Percentiles rank a stretch among this genome's conserved stretches.
Evolutionary conservation across 2,329 filamentous ascomycete genomes (phyloP).

Genomic region (Colletotrichum higginsianum): DNA sequence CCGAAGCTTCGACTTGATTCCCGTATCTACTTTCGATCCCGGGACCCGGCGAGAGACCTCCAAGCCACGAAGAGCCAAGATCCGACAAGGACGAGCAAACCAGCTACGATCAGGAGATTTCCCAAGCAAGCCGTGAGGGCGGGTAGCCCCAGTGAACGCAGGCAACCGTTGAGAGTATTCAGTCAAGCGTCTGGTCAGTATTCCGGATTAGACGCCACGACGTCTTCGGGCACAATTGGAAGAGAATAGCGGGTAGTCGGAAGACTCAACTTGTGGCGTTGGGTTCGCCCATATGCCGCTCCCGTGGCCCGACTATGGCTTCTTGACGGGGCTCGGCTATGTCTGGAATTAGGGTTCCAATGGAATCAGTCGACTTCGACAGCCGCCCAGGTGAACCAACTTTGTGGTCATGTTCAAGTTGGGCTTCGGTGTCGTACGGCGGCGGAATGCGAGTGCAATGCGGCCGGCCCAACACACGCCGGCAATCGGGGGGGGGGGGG

Average conservation of each 20-base stretch:
- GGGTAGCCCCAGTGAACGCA: constrained; percentile 24
- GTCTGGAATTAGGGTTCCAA: neutral
- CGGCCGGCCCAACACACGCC: constrained; percentile 22
- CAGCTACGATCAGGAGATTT: constrained; percentile 28
- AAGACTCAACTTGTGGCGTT: constrained; percentile 27
- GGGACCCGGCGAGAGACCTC: constrained; percentile 19
- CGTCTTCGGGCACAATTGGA: neutral
- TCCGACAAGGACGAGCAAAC: constrained; percentile 26
- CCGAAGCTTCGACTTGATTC: constrained; percentile 26
- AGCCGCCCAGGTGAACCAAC: constrained; percentile 38
- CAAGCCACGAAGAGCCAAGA: constrained; percentile 26
- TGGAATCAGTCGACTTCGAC: constrained; percentile 34
- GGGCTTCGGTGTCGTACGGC: constrained; percentile 26
- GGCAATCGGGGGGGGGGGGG: constrained; percentile 30
- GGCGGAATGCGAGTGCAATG: constrained; percentile 23
- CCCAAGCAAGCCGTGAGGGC: constrained; percentile 16
- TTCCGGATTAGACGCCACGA: constrained; percentile 9
- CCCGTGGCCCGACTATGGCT: constrained; percentile 36
- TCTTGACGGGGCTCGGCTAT: constrained; percentile 21
- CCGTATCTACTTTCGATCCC: constrained; percentile 8
- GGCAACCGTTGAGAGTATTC: constrained; percentile 4
- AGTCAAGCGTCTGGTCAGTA: constrained; percentile 24
- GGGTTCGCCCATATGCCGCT: constrained; percentile 25
- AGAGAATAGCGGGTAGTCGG: constrained; percentile 26
- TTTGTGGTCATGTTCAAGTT: constrained; percentile 17